Evolutionary conservation across 768 basidiomycete species (phyloP).

Genomic region (Termitomyces sp.): DNA sequence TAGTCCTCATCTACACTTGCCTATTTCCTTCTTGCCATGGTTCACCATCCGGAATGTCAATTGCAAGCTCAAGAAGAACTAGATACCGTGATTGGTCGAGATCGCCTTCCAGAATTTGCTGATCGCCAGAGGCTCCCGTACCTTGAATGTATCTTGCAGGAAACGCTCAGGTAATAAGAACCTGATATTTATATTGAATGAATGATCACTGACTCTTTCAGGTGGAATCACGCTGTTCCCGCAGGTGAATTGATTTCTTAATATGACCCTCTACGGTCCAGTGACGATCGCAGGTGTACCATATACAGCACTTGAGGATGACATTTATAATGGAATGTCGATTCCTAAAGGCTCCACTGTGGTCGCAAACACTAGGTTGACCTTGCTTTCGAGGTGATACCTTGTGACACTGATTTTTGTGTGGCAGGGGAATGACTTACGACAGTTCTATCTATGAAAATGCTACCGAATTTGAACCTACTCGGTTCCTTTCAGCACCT

Average conservation of each 20-base stretch:
- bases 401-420: conserved; percentile 26
- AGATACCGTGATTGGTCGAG: conserved; percentile 25
- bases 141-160: conserved; percentile 25
- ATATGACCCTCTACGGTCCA: not conserved
- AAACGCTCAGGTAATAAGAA: conserved; percentile 12
- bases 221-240: conserved; percentile 17
- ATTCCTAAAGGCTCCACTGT: conserved; percentile 25
- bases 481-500: conserved; percentile 25
- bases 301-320: not conserved
- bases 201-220: not conserved
- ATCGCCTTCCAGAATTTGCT: conserved; percentile 24
- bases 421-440: conserved; percentile 30
- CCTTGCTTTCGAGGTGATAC: not conserved
- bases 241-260: conserved; percentile 9
- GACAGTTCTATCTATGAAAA: conserved; percentile 26
- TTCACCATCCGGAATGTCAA: conserved; percentile 28
- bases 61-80: conserved; percentile 33
- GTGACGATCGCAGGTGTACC: not conserved
- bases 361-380: not conserved
- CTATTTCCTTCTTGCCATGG: conserved; percentile 33
- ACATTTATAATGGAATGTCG: not conserved
- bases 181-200: not conserved
- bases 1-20: conserved; percentile 23
- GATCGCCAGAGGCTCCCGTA: conserved; percentile 19
- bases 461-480: conserved; percentile 33